Evolutionary conservation across 73 alveolate species (phyloP).

Genomic region (Paraurostyla sp.): DNA sequence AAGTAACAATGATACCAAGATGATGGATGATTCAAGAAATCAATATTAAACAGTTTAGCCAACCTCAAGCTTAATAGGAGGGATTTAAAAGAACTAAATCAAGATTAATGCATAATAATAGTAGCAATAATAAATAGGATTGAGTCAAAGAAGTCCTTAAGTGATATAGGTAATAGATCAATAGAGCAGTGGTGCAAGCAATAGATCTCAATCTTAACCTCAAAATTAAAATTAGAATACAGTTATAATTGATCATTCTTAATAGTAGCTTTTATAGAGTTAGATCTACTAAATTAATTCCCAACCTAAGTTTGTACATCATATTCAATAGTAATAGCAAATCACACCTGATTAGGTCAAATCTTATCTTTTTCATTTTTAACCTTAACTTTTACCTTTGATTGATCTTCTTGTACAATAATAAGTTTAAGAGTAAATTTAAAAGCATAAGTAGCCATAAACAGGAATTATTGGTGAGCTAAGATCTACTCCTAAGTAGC

Average conservation of each 20-base stretch:
- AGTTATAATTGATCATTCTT: no score
- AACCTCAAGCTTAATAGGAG: background rate
- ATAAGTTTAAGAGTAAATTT: background rate
- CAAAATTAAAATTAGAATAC: no score
- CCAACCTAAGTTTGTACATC: no score
- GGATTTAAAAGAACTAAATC: background rate
- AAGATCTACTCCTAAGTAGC: no score
- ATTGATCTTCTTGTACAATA: constrained; percentile 5
- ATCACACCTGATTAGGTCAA: background rate
- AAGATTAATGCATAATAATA: background rate
- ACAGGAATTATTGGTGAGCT: constrained; percentile 20
- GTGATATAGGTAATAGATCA: background rate
- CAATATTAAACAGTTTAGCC: no score
- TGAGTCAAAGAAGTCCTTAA: no score
- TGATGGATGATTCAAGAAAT: background rate
- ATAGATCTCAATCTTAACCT: no score
- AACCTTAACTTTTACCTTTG: constrained; percentile 5
- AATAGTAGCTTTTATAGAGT: no score
- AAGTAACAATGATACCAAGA: background rate
- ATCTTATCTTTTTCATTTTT: background rate
- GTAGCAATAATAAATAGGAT: background rate
- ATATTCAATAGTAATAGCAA: background rate
- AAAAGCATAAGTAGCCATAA: background rate
- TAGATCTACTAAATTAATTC: no score
- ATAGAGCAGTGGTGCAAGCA: no score